Evolutionary conservation across 2,329 filamentous ascomycete genomes (phyloP).

Genomic region (Paracoccidioides lutzii): DNA sequence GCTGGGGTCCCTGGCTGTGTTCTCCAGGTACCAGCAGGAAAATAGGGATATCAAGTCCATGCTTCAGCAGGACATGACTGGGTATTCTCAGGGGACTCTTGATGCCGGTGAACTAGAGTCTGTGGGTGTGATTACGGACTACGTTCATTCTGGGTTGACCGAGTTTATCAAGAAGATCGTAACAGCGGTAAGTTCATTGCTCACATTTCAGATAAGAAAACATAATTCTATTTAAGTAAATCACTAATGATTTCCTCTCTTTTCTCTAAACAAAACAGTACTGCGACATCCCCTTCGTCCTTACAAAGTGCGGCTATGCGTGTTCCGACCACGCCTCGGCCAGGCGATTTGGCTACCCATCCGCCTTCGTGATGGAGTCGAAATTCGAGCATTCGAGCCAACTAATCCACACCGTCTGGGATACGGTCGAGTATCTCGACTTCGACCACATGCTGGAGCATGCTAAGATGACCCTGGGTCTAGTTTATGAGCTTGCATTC

Average conservation of each 20-base stretch:
- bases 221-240: background rate
- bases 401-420: conserved; percentile 61
- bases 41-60: conserved; percentile 77
- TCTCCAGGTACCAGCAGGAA: conserved; percentile 61
- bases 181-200: conserved; percentile 40
- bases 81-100: conserved; percentile 69
- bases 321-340: conserved; percentile 60
- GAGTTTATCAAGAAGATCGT: conserved; percentile 84
- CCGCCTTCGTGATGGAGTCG: conserved; percentile 52
- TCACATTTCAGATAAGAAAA: background rate
- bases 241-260: conserved; percentile 7
- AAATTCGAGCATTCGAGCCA: conserved; percentile 49
- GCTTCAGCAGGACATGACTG: conserved; percentile 98
- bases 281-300: conserved; percentile 73
- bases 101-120: conserved; percentile 72
- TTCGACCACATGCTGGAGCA: conserved; percentile 92
- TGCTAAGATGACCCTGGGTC: conserved; percentile 66
- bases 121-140: conserved; percentile 88
- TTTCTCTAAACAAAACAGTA: conserved; percentile 41
- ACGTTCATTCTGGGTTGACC: conserved; percentile 69
- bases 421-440: conserved; percentile 57
- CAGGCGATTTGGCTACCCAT: conserved; percentile 52
- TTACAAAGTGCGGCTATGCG: conserved; percentile 82
- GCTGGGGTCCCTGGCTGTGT: conserved; percentile 80
- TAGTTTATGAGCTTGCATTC: conserved; percentile 75